Percentiles rank a stretch among this genome's conserved stretches.
Conservation (phyloP, 2,329 filamentous ascomycete species). For the Pseudogymnoascus sp. region DNA sequence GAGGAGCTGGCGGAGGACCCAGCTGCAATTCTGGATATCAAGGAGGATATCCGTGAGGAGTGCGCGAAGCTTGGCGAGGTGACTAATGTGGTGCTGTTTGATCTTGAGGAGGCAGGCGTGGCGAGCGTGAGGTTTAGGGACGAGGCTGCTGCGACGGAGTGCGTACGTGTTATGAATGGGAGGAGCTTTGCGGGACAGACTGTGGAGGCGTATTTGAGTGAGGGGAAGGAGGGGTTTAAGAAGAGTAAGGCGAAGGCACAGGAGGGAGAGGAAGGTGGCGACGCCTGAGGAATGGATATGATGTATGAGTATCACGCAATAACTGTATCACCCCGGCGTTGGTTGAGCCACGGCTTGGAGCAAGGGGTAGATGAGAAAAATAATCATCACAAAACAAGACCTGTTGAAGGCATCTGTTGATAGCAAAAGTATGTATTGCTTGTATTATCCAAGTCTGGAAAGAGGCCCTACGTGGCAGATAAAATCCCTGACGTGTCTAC, state of each 20-base stretch:
- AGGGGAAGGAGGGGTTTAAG: conserved; percentile 64
- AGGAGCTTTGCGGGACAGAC: conserved; percentile 66
- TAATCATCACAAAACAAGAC: background rate
- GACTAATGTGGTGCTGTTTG: conserved; percentile 85
- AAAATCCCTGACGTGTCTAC: too few relatives aligned
- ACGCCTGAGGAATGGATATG: background rate
- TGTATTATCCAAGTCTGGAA: background rate
- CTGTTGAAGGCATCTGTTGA: background rate
- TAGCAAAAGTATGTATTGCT: background rate
- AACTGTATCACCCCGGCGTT: background rate
- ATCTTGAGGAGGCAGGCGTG: conserved; percentile 75
- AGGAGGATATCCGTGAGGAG: conserved; percentile 87
- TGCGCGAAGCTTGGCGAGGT: conserved; percentile 79
- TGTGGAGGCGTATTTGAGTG: conserved; percentile 63
- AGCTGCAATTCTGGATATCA: conserved; percentile 77
- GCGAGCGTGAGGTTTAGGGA: conserved; percentile 76
- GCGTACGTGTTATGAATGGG: conserved; percentile 68
- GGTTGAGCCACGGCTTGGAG: background rate
- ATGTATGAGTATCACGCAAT: conserved; percentile 1
- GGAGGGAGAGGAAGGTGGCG: conserved; percentile 14
- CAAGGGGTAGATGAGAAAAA: background rate
- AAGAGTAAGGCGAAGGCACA: conserved; percentile 52
- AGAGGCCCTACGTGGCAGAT: background rate
- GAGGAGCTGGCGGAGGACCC: conserved; percentile 79
- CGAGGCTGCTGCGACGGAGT: conserved; percentile 60